Percentiles rank a stretch among this genome's conserved stretches.
phyloP scores from a whole-genome alignment of 2,329 filamentous ascomycete genomes.

The Myriosclerotinia duriaeana region DNA sequence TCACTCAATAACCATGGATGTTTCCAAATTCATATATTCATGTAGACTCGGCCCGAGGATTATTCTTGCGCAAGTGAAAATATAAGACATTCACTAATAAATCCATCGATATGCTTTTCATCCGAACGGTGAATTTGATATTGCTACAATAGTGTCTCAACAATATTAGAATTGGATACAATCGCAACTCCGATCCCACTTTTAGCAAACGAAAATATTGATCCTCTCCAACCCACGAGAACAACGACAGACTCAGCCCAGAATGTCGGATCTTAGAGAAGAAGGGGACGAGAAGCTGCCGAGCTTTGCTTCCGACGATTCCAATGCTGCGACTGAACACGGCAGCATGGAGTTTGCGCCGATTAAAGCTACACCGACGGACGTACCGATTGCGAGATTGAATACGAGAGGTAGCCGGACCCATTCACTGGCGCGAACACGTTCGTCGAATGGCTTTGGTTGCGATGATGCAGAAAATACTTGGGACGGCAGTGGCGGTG shows the following conservation, averaged over 20 bases:
- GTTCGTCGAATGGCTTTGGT: constrained; percentile 41
- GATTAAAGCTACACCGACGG: constrained; percentile 23
- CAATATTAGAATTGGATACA: neutral
- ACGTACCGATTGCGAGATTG: constrained; percentile 4
- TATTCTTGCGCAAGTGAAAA: neutral
- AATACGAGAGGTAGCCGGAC: constrained; percentile 20
- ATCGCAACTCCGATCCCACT: neutral
- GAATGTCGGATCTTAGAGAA: constrained; percentile 3
- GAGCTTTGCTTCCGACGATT: neutral
- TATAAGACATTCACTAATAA: neutral
- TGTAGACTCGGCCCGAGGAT: neutral
- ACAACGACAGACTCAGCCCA: neutral
- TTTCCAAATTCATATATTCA: neutral
- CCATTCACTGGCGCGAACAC: constrained; percentile 29
- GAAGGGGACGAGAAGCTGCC: constrained; percentile 4
- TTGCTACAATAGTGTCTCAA: neutral
- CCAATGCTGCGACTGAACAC: neutral
- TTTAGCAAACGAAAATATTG: neutral
- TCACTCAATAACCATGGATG: neutral
- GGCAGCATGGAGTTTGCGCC: constrained; percentile 33
- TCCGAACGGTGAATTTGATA: neutral
- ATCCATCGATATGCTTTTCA: neutral
- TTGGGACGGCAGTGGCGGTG: constrained; percentile 24
- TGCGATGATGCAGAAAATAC: constrained; percentile 33
- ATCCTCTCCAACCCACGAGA: neutral